Conservation (phyloP, 2,329 filamentous ascomycete species). For the Diaporthe ampelina region DNA sequence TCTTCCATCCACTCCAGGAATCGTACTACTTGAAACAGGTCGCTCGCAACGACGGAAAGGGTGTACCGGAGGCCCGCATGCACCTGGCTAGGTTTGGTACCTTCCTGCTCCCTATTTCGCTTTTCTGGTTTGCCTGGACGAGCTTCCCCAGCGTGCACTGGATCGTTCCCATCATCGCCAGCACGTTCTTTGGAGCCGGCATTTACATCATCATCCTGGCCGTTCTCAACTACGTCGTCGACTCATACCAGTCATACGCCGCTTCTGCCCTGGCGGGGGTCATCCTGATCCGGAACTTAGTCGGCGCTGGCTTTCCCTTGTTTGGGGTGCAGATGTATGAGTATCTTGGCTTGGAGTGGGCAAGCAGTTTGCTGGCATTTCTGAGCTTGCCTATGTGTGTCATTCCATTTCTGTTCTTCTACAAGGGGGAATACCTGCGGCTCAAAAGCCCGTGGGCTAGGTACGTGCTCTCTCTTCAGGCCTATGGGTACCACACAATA, state of each 20-base stretch:
- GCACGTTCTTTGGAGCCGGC: constrained; percentile 59
- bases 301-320: constrained; percentile 71
- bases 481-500: not conserved
- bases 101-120: constrained; percentile 73
- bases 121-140: constrained; percentile 81
- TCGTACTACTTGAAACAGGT: constrained; percentile 32
- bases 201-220: constrained; percentile 39
- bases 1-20: constrained; percentile 33
- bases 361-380: constrained; percentile 62
- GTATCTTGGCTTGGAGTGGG: constrained; percentile 60
- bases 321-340: constrained; percentile 71
- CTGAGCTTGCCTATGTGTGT: constrained; percentile 62
- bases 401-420: constrained; percentile 68
- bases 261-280: constrained; percentile 33
- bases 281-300: constrained; percentile 66
- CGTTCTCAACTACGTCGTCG: constrained; percentile 36
- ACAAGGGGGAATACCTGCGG: constrained; percentile 59
- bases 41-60: constrained; percentile 32
- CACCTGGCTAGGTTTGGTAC: constrained; percentile 23
- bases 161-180: constrained; percentile 69
- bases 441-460: constrained; percentile 52
- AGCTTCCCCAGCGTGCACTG: constrained; percentile 72
- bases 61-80: constrained; percentile 37
- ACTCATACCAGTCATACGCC: constrained; percentile 27
- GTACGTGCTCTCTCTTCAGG: not conserved